phyloP scores from a whole-genome alignment of 192 early-diverging fungal genomes.

The Backusella parvicylindrica region DNA sequence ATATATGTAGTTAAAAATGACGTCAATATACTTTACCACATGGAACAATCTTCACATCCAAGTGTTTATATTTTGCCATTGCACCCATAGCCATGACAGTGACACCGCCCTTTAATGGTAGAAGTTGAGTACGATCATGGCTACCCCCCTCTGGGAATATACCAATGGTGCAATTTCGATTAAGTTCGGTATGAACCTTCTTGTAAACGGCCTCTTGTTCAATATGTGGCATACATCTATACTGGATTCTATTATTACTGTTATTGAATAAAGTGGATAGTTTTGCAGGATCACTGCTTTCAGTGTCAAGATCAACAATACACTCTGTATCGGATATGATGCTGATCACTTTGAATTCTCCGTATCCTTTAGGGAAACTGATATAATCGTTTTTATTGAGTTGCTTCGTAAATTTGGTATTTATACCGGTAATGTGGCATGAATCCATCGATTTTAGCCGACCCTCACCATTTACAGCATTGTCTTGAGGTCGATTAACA shows the following conservation, averaged over 20 bases:
- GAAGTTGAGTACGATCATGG: constrained; percentile 94
- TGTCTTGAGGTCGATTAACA: constrained; percentile 90
- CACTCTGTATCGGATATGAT: constrained; percentile 87
- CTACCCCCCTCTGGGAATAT: constrained; percentile 99
- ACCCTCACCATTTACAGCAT: constrained; percentile 69
- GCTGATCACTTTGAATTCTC: constrained; percentile 63
- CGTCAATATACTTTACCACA: constrained; percentile 37
- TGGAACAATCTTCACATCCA: constrained; percentile 93
- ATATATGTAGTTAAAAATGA: background rate
- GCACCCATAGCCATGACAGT: constrained; percentile 88
- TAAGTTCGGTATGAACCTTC: constrained; percentile 74
- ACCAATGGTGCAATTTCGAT: constrained; percentile 72
- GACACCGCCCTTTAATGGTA: constrained; percentile 91
- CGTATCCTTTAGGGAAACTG: constrained; percentile 56
- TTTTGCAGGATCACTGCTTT: constrained; percentile 57
- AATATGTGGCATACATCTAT: constrained; percentile 76
- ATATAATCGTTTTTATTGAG: constrained; percentile 63
- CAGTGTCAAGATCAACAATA: constrained; percentile 67
- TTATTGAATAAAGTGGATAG: constrained; percentile 41
- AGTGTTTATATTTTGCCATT: constrained; percentile 75
- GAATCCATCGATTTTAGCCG: constrained; percentile 65
- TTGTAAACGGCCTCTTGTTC: constrained; percentile 87
- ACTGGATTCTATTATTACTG: constrained; percentile 53
- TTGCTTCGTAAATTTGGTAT: constrained; percentile 67
- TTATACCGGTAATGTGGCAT: constrained; percentile 61